phyloP scores from a whole-genome alignment of 148 eudicot species.

The Silene conica region DNA sequence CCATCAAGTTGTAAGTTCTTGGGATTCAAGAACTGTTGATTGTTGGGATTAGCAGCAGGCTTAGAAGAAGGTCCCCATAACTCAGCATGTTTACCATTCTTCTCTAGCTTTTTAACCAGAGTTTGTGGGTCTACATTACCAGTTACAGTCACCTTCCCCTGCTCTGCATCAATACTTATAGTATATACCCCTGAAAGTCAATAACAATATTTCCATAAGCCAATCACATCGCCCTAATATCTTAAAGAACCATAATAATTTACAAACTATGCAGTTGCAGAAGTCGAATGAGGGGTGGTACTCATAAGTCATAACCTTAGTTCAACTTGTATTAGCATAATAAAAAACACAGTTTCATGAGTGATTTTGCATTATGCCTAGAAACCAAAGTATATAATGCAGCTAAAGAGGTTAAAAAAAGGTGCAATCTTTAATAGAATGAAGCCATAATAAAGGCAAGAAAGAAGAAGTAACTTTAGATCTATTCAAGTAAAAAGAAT shows the following conservation, averaged over 20 bases:
- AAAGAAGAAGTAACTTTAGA: conserved; percentile 4
- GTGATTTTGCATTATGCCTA: neutral
- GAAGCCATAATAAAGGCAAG: neutral
- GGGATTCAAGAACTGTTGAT: conserved; percentile 18
- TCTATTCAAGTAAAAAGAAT: neutral
- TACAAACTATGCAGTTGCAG: too few relatives aligned
- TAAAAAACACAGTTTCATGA: neutral
- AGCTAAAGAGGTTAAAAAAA: too few relatives aligned
- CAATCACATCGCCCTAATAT: neutral
- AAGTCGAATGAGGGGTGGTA: too few relatives aligned
- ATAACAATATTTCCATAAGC: too few relatives aligned
- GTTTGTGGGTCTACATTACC: conserved; percentile 65
- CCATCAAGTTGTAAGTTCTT: conserved; percentile 51
- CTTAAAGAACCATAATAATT: too few relatives aligned
- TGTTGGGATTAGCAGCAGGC: conserved; percentile 23
- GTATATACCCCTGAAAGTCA: conserved; percentile 53
- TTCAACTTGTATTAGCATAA: too few relatives aligned
- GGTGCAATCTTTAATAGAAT: neutral
- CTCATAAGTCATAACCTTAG: too few relatives aligned
- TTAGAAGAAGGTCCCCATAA: conserved; percentile 50
- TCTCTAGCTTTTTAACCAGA: conserved; percentile 62
- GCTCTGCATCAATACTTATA: conserved; percentile 48
- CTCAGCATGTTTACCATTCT: conserved; percentile 85
- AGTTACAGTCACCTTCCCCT: conserved; percentile 77
- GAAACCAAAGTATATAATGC: neutral